Evolutionary conservation across 208 protist species (phyloP), one percentile per base, ranked within the genome.

Genomic region (Acanthamoeba polyphaga): DNA sequence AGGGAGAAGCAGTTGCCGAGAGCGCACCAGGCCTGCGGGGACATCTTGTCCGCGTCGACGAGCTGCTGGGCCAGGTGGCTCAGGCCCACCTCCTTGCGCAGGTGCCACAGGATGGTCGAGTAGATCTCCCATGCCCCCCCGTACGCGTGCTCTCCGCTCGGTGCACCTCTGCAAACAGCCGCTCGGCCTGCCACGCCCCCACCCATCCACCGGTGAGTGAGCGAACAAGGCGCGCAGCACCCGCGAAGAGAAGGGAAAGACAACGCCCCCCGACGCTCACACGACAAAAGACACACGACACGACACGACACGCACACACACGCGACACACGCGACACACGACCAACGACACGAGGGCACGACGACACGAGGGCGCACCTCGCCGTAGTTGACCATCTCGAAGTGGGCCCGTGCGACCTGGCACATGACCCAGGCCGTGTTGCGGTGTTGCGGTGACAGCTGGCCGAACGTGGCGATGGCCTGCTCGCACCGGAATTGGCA

Each of bases 31-130:
- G 98, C 98, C 32, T 99, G 96, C 13, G 99, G 97, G 49, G 98
- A 97, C 27, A 97, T 68, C 49, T 98, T 97, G 96, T 98, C 97
- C 89, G 98, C 96, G 32, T 99, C 98, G 60, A 98, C 97, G n/a
- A 99, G 95, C 32, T 97, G 95, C 94, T 99, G 98, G 34, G 98
- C 97, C 19, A 99, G 96, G 43, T 97, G 97, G 49, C 97, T 97
- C 8, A 99, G 97, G 32, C 97, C 96, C 27, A 96, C 92, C 58
- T 98, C 98, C 53, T 96, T 97, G 92, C 97, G 98, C 8, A 99
- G 96, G 91, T 99, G 99, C 99, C 99, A 99, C 46, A 99, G 94
- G 6, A 99, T 98, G 4, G 99, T 99, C 92, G 98, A 99, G 96
- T 99, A 99, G 22, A 98, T 78, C 46, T 98, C 97, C 62, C n/a